Evolutionary conservation across 1,139 yeast genomes (phyloP).

Genomic region (Suhomyces atakaporum): DNA sequence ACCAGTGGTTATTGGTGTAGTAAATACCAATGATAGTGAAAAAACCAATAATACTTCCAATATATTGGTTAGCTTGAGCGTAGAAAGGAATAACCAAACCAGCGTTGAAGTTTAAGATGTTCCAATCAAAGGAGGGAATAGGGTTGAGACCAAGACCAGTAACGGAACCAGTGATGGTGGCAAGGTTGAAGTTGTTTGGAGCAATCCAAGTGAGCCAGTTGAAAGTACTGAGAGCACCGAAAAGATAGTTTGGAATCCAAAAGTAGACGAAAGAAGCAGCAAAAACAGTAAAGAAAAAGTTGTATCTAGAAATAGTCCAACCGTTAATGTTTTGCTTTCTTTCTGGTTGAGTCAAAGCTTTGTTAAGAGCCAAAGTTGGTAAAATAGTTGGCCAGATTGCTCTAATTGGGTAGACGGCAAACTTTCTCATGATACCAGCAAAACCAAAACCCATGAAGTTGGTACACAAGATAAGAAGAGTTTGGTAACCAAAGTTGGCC

Average conservation of each 20-base stretch:
- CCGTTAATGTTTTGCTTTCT: constrained; percentile 25
- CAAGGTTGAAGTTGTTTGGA: constrained; percentile 45
- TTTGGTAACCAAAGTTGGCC: constrained; percentile 20
- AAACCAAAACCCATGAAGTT: constrained; percentile 26
- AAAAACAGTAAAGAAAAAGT: constrained; percentile 29
- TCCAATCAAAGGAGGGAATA: constrained; percentile 56
- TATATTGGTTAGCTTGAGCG: constrained; percentile 39
- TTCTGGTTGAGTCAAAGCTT: constrained; percentile 20
- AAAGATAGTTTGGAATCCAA: constrained; percentile 39
- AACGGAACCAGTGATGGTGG: constrained; percentile 53
- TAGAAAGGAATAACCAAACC: constrained; percentile 27
- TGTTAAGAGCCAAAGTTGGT: constrained; percentile 21
- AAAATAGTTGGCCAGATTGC: constrained; percentile 23
- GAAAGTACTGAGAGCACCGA: constrained; percentile 34
- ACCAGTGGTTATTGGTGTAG: constrained; percentile 25
- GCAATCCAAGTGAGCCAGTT: constrained; percentile 44
- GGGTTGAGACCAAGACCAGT: constrained; percentile 61
- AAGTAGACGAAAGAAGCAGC: constrained; percentile 31
- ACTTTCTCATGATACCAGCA: constrained; percentile 23
- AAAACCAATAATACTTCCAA: constrained; percentile 38
- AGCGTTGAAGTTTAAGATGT: constrained; percentile 22
- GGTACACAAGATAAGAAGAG: constrained; percentile 17
- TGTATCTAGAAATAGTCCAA: constrained; percentile 36
- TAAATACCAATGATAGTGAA: constrained; percentile 31
- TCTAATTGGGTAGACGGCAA: constrained; percentile 19